Evolutionary conservation across 805 yeast species (phyloP).

Genomic region (Wickerhamiella domercqiae): DNA sequence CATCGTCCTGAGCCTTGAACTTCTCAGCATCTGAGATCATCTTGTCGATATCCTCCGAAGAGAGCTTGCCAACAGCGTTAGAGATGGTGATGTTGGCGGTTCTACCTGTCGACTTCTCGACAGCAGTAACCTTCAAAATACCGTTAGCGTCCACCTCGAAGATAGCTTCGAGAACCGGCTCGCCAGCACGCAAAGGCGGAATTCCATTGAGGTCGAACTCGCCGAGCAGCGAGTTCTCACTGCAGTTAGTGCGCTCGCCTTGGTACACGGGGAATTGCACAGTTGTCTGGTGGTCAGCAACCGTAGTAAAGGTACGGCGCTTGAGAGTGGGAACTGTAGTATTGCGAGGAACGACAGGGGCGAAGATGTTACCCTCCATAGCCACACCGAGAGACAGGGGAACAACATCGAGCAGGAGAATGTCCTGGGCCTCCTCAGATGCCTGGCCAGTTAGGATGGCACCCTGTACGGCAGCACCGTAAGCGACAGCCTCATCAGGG

Average conservation of each 20-base stretch:
- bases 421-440: slow-evolving; percentile 84
- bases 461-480: slow-evolving; percentile 99
- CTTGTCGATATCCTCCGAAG: slow-evolving; percentile 93
- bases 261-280: slow-evolving; percentile 98
- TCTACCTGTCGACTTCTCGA: slow-evolving; percentile 97
- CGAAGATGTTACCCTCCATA: slow-evolving; percentile 98
- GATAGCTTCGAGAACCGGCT: slow-evolving; percentile 97
- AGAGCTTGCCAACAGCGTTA: slow-evolving; percentile 96
- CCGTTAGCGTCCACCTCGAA: slow-evolving; percentile 99
- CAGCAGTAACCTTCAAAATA: slow-evolving; percentile 97
- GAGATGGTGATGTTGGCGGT: slow-evolving; percentile 97
- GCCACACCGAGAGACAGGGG: slow-evolving; percentile 99
- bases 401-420: slow-evolving; percentile 82
- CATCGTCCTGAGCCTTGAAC: slow-evolving; percentile 97
- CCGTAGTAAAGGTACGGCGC: slow-evolving; percentile 98
- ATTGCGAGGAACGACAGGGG: slow-evolving; percentile 98
- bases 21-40: slow-evolving; percentile 98
- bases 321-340: slow-evolving; percentile 98
- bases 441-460: slow-evolving; percentile 93
- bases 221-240: slow-evolving; percentile 94
- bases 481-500: slow-evolving; percentile 99
- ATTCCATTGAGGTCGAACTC: slow-evolving; percentile 96
- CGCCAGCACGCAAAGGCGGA: slow-evolving; percentile 98
- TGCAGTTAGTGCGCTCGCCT: slow-evolving; percentile 99
- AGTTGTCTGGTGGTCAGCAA: slow-evolving; percentile 96